Evolutionary conservation across 768 basidiomycete species (phyloP).

Genomic region (Hirschioporus abietinus): DNA sequence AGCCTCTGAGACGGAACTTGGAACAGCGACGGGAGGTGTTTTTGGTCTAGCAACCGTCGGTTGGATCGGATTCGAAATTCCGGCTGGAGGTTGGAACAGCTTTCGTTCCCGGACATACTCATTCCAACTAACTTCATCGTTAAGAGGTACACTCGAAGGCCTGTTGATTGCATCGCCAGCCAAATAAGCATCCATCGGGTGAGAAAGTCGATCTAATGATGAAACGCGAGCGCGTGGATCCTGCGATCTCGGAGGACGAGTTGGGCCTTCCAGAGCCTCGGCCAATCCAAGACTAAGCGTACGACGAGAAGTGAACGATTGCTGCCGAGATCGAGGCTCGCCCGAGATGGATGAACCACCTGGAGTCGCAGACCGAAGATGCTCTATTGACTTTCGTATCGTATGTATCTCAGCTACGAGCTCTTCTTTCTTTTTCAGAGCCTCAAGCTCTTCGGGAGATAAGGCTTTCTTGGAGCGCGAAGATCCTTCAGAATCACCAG

Average conservation of each 20-base stretch:
- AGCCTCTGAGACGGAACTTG: constrained; percentile 73
- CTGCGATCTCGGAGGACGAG: constrained; percentile 60
- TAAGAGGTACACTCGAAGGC: constrained; percentile 69
- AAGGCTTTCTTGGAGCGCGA: constrained; percentile 30
- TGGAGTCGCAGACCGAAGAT: constrained; percentile 66
- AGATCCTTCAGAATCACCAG: constrained; percentile 30
- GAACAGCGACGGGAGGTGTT: constrained; percentile 32
- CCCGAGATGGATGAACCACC: constrained; percentile 52
- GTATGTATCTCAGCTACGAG: constrained; percentile 73
- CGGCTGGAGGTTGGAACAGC: constrained; percentile 77
- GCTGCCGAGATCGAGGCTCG: constrained; percentile 50
- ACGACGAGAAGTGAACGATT: constrained; percentile 61
- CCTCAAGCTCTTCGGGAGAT: constrained; percentile 41
- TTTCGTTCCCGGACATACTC: constrained; percentile 80
- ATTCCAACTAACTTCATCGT: constrained; percentile 75
- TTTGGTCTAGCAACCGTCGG: constrained; percentile 42
- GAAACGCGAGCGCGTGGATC: constrained; percentile 67
- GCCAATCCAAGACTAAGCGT: constrained; percentile 65
- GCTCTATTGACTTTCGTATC: constrained; percentile 74
- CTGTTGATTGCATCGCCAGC: constrained; percentile 54
- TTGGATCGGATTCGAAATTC: constrained; percentile 72
- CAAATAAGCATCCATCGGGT: constrained; percentile 36
- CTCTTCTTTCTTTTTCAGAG: constrained; percentile 59
- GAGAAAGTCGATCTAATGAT: constrained; percentile 60
- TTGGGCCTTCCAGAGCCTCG: constrained; percentile 40